Percentiles rank a stretch among this genome's conserved stretches.
These are phyloP conservation scores for Physcomitrium patens DNA, from an alignment of 225 moss, liverwort and hornwort genomes.

Conservation along the genomic window DNA sequence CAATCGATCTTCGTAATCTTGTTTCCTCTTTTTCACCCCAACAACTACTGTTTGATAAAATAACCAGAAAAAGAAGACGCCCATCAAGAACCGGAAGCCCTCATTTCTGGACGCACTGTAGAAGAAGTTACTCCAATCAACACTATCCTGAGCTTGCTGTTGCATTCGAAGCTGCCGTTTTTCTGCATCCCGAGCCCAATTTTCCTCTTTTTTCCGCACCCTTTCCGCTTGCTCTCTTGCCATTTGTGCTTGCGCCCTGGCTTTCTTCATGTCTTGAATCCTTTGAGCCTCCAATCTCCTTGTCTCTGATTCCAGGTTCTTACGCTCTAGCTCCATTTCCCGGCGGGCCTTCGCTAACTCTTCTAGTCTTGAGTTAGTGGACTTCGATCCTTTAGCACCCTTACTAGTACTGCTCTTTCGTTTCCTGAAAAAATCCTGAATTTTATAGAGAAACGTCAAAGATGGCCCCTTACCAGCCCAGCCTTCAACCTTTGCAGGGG, in stretches of 20 bases:
- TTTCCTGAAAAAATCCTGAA: slow-evolving; percentile 63
- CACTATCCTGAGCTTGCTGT: slow-evolving; percentile 63
- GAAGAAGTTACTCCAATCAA: slow-evolving; percentile 80
- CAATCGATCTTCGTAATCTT: slow-evolving; percentile 95
- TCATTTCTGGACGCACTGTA: slow-evolving; percentile 91
- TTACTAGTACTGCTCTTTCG: slow-evolving; percentile 22
- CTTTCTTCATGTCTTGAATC: slow-evolving; percentile 38
- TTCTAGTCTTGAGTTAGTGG: slow-evolving; percentile 68
- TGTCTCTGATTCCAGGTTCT: slow-evolving; percentile 41
- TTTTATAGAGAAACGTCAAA: slow-evolving; percentile 59
- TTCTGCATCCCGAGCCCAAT: slow-evolving; percentile 44
- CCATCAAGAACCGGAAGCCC: slow-evolving; percentile 93
- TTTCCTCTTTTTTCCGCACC: slow-evolving; percentile 44
- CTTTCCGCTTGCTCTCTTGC: slow-evolving; percentile 43
- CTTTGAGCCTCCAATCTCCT: slow-evolving; percentile 40
- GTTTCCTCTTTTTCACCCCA: slow-evolving; percentile 96
- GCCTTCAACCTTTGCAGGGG: slow-evolving; percentile 71
- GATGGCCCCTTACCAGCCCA: slow-evolving; percentile 89
- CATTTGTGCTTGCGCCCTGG: slow-evolving; percentile 35
- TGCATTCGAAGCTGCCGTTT: slow-evolving; percentile 60
- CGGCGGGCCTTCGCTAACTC: slow-evolving; percentile 73
- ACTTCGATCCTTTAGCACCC: slow-evolving; percentile 47
- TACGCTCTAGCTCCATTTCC: slow-evolving; percentile 56
- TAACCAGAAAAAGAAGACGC: slow-evolving; percentile 97
- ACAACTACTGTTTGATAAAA: slow-evolving; percentile 97